phyloP scores from a whole-genome alignment of 768 basidiomycete species.

The Suillus cothurnatus region DNA sequence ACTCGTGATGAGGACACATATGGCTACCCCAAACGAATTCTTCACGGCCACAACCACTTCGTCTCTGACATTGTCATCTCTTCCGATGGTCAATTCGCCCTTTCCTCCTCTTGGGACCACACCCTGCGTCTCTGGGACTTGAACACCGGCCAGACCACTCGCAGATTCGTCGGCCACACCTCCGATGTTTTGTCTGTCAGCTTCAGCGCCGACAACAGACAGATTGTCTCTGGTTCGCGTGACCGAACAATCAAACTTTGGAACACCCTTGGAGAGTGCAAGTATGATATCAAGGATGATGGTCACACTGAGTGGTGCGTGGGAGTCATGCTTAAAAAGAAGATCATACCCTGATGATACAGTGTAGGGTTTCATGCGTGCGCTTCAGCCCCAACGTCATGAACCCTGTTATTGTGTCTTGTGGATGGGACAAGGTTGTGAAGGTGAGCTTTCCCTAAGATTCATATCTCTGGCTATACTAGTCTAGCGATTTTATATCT shows the following conservation, averaged over 20 bases:
- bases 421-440: constrained; percentile 99
- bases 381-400: constrained; percentile 97
- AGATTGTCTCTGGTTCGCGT: constrained; percentile 98
- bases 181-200: constrained; percentile 98
- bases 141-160: constrained; percentile 95
- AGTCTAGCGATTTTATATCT: constrained; percentile 32
- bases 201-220: constrained; percentile 99
- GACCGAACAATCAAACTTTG: constrained; percentile 99
- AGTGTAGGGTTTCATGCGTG: constrained; percentile 92
- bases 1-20: constrained; percentile 91
- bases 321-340: neutral
- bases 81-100: constrained; percentile 98
- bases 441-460: constrained; percentile 64
- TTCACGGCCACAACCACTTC: constrained; percentile 99
- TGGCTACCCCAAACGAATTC: constrained; percentile 96
- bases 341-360: constrained; percentile 10
- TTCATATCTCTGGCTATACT: constrained; percentile 11
- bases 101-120: constrained; percentile 99
- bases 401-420: constrained; percentile 98
- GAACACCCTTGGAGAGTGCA: constrained; percentile 99
- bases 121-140: constrained; percentile 99
- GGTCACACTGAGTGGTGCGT: constrained; percentile 91
- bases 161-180: constrained; percentile 97
- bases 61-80: constrained; percentile 99
- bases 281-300: constrained; percentile 99